Percentiles rank a stretch among this genome's conserved stretches.
These are phyloP conservation scores for Paramecium sexaurelia DNA, from an alignment of 73 alveolate species.

Conservation along the genomic window DNA sequence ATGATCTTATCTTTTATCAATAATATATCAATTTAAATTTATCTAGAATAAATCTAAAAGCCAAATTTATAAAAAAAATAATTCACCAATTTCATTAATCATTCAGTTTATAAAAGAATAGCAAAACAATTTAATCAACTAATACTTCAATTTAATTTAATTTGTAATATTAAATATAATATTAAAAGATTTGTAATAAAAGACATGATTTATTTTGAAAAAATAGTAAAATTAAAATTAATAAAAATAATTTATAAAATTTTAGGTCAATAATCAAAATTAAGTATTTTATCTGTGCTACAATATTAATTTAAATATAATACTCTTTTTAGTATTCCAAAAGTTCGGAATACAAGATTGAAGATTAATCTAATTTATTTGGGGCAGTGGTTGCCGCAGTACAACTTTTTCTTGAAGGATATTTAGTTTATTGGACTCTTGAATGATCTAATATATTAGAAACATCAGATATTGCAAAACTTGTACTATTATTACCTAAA, in stretches of 20 bases:
- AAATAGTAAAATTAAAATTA: neutral
- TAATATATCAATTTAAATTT: no score
- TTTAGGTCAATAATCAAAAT: neutral
- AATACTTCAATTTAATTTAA: no score
- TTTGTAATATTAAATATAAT: no score
- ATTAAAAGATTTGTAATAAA: no score
- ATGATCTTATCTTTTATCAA: no score
- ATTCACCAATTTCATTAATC: no score
- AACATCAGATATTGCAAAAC: conserved; percentile 38
- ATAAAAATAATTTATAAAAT: neutral
- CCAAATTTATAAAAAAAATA: no score
- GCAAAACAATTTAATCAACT: no score
- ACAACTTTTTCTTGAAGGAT: neutral
- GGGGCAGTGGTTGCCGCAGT: neutral
- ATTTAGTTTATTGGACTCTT: neutral
- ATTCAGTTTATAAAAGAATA: no score
- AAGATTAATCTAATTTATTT: conserved; percentile 5
- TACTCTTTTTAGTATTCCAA: conserved; percentile 26
- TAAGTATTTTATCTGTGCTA: conserved; percentile 33
- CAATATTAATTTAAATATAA: neutral
- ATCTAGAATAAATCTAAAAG: no score
- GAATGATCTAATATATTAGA: conserved; percentile 9
- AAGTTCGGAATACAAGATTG: neutral
- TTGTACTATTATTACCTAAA: neutral
- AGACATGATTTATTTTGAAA: no score